A percentile compares a stretch with the other conserved stretches of the same genome.
Conservation (phyloP, 352 stramenopile species). For the Phytophthora cajani region DNA sequence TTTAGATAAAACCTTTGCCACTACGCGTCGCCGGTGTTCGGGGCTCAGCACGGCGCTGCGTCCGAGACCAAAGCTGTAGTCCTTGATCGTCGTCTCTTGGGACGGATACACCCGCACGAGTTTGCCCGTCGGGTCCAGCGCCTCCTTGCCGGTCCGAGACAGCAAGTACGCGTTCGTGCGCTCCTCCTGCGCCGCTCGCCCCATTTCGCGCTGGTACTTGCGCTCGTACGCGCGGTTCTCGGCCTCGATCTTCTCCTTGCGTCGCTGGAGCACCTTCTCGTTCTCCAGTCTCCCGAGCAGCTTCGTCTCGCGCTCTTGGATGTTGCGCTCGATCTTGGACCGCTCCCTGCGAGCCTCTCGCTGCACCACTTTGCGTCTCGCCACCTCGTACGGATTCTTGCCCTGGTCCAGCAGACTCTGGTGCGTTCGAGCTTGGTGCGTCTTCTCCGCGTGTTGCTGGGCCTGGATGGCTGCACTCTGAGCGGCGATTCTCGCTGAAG, state of each 20-base stretch:
- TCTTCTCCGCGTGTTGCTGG: slow-evolving; percentile 29
- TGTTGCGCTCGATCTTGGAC: slow-evolving; percentile 48
- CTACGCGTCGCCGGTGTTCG: slow-evolving; percentile 47
- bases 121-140: slow-evolving; percentile 69
- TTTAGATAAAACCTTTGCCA: slow-evolving; percentile 58
- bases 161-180: slow-evolving; percentile 65
- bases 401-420: slow-evolving; percentile 68
- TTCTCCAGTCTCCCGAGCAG: slow-evolving; percentile 63
- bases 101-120: slow-evolving; percentile 69
- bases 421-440: slow-evolving; percentile 49
- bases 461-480: slow-evolving; percentile 49
- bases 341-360: slow-evolving; percentile 46
- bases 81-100: slow-evolving; percentile 76
- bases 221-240: slow-evolving; percentile 58
- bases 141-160: slow-evolving; percentile 60
- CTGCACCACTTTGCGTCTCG: slow-evolving; percentile 54
- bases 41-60: slow-evolving; percentile 50
- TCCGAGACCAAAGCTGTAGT: slow-evolving; percentile 75
- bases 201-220: slow-evolving; percentile 83
- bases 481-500: slow-evolving; percentile 47
- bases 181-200: slow-evolving; percentile 51
- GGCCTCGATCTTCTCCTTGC: slow-evolving; percentile 47
- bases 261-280: slow-evolving; percentile 49
- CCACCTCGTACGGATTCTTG: slow-evolving; percentile 82
- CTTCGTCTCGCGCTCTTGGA: slow-evolving; percentile 58